Evolutionary conservation across 257 asterid species (phyloP).

Genomic region (Mitragyna speciosa): DNA sequence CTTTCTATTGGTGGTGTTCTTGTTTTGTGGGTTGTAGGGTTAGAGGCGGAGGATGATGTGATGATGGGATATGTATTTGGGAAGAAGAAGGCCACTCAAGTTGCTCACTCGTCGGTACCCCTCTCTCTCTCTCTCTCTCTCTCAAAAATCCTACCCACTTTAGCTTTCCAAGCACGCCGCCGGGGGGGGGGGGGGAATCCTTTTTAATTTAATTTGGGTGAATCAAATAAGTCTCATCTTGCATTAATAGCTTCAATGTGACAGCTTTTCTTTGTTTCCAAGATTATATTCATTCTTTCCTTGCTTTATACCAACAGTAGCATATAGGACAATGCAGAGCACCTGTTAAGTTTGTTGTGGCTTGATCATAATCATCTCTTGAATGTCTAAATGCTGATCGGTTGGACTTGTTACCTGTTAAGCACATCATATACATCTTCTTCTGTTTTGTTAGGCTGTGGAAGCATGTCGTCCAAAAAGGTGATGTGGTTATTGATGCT

Average conservation of each 20-base stretch:
- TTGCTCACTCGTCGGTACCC: constrained; percentile 84
- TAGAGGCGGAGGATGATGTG: constrained; percentile 42
- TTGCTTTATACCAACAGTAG: background rate
- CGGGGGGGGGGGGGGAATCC: too few species aligned
- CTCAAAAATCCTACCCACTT: too few species aligned
- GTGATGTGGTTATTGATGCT: constrained; percentile 85
- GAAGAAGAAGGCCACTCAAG: constrained; percentile 74
- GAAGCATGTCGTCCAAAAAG: constrained; percentile 73
- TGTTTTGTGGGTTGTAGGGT: constrained; percentile 32
- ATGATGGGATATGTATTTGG: constrained; percentile 74
- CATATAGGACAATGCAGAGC: background rate
- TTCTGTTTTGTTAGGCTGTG: constrained; percentile 52
- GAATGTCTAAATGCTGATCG: background rate
- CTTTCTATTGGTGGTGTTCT: background rate
- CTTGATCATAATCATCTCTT: constrained; percentile 1
- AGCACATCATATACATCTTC: background rate
- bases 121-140: background rate
- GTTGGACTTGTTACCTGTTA: background rate
- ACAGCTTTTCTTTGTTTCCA: background rate
- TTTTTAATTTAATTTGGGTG: background rate
- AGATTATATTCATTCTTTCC: background rate
- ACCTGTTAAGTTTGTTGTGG: too few species aligned
- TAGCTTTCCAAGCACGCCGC: too few species aligned
- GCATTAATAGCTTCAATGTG: background rate
- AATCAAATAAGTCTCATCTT: background rate